Conservation (phyloP, 2,329 filamentous ascomycete genomes). For the Ophiostoma triangulosporum region DNA sequence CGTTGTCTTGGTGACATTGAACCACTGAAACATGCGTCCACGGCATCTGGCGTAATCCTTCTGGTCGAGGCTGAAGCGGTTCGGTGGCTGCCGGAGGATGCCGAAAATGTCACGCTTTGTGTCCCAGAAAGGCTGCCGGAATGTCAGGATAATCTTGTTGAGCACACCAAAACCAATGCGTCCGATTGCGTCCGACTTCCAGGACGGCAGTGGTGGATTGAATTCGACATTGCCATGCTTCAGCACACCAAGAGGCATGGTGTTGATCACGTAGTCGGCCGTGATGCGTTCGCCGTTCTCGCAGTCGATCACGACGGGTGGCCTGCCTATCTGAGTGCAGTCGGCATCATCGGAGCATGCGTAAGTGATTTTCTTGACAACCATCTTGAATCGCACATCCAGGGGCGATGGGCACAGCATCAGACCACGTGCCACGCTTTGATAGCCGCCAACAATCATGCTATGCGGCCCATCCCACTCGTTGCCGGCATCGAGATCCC, state of each 20-base stretch:
- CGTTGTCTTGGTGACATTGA: slow-evolving; percentile 84
- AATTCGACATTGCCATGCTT: slow-evolving; percentile 77
- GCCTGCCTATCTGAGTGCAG: background rate
- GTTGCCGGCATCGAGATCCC: slow-evolving; percentile 96
- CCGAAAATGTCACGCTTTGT: slow-evolving; percentile 84
- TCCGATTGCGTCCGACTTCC: slow-evolving; percentile 69
- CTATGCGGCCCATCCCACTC: slow-evolving; percentile 94
- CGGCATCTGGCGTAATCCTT: slow-evolving; percentile 65
- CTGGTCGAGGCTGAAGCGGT: slow-evolving; percentile 58
- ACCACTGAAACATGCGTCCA: slow-evolving; percentile 96
- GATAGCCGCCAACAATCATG: slow-evolving; percentile 87
- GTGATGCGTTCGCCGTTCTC: slow-evolving; percentile 63
- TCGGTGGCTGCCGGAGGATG: slow-evolving; percentile 61
- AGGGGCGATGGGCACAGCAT: slow-evolving; percentile 64
- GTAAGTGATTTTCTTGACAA: slow-evolving; percentile 58
- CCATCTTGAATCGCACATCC: slow-evolving; percentile 59
- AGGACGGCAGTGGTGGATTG: slow-evolving; percentile 74
- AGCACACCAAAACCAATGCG: slow-evolving; percentile 85
- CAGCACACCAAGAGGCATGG: slow-evolving; percentile 78
- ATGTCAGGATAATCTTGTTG: slow-evolving; percentile 91
- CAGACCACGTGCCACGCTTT: slow-evolving; percentile 79
- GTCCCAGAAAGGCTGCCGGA: slow-evolving; percentile 85
- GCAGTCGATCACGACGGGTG: slow-evolving; percentile 45
- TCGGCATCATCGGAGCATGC: slow-evolving; percentile 23
- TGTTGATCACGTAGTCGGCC: slow-evolving; percentile 85